Percentiles rank a stretch among this genome's conserved stretches.
These are phyloP conservation scores for Saturnispora silvae DNA, from an alignment of 805 yeast genomes.

Conservation along the genomic window DNA sequence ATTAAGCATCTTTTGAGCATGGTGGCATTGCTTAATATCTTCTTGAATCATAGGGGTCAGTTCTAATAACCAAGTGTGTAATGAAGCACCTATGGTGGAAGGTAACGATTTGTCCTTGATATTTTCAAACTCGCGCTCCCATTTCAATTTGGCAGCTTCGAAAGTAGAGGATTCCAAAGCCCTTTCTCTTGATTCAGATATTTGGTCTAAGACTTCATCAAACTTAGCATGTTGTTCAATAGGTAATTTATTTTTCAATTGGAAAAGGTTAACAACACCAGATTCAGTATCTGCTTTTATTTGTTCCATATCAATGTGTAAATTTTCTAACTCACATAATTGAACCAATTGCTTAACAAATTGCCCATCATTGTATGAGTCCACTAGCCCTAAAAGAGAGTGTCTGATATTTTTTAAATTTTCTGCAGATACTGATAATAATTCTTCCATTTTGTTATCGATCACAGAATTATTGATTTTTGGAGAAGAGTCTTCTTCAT, in stretches of 20 bases:
- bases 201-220: slow-evolving; percentile 53
- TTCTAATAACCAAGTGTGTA: slow-evolving; percentile 78
- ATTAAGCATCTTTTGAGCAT: slow-evolving; percentile 26
- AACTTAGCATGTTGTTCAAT: slow-evolving; percentile 42
- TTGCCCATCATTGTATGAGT: slow-evolving; percentile 18
- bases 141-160: slow-evolving; percentile 77
- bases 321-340: slow-evolving; percentile 15
- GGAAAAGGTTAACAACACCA: slow-evolving; percentile 47
- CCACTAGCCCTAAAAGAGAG: slow-evolving; percentile 45
- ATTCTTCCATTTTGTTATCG: slow-evolving; percentile 41
- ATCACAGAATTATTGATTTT: slow-evolving; percentile 20
- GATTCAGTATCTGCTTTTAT: slow-evolving; percentile 7
- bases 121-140: slow-evolving; percentile 72
- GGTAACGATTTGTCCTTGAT: slow-evolving; percentile 33
- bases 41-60: slow-evolving; percentile 60
- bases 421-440: slow-evolving; percentile 61
- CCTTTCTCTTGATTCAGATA: slow-evolving; percentile 69
- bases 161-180: slow-evolving; percentile 68
- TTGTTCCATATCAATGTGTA: slow-evolving; percentile 15
- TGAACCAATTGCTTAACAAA: slow-evolving; percentile 16
- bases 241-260: slow-evolving; percentile 45
- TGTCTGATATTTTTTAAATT: slow-evolving; percentile 75
- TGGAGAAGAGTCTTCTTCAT: slow-evolving; percentile 4
- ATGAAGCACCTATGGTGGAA: slow-evolving; percentile 54
- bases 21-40: slow-evolving; percentile 50